Conservation (phyloP, 352 stramenopile genomes). For the Pythium apleroticum region DNA sequence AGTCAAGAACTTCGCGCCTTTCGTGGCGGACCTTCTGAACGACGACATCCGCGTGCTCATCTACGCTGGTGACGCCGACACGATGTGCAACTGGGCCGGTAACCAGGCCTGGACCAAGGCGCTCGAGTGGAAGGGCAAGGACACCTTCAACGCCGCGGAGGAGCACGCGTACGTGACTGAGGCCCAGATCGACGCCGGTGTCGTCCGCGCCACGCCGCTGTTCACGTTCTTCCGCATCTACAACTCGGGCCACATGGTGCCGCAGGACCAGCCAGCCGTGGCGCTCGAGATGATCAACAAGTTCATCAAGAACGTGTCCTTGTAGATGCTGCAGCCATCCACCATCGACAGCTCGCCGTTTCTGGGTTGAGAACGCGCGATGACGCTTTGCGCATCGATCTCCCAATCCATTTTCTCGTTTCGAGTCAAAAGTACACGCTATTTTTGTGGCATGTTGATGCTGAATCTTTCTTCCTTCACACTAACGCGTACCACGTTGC, state of each 20-base stretch:
- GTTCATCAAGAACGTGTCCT: constrained; percentile 35
- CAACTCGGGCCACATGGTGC: constrained; percentile 51
- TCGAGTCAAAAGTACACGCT: constrained; percentile 5
- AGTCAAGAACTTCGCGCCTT: constrained; percentile 41
- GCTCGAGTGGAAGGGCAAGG: constrained; percentile 90
- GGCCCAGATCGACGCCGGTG: constrained; percentile 24
- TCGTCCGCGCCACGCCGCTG: constrained; percentile 22
- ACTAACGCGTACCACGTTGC: too few relatives aligned
- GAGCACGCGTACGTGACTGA: constrained; percentile 27
- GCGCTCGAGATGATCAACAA: constrained; percentile 45
- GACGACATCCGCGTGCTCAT: constrained; percentile 84
- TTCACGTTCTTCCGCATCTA: constrained; percentile 39
- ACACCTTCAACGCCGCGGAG: constrained; percentile 74
- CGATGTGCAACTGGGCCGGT: constrained; percentile 97
- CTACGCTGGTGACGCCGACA: constrained; percentile 96
- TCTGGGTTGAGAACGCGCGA: background rate
- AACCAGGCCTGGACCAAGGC: constrained; percentile 93
- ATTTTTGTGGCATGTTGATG: background rate
- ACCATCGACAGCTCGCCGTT: background rate
- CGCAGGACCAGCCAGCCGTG: constrained; percentile 45
- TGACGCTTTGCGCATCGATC: background rate
- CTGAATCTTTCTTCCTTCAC: background rate
- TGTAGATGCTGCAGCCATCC: constrained; percentile 13
- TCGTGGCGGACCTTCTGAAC: constrained; percentile 87
- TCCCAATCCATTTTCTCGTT: background rate